A percentile compares a stretch with the other conserved stretches of the same genome.
Evolutionary conservation across 2,329 filamentous ascomycete genomes (phyloP).

Genomic region (Aspergillus novofumigatus): DNA sequence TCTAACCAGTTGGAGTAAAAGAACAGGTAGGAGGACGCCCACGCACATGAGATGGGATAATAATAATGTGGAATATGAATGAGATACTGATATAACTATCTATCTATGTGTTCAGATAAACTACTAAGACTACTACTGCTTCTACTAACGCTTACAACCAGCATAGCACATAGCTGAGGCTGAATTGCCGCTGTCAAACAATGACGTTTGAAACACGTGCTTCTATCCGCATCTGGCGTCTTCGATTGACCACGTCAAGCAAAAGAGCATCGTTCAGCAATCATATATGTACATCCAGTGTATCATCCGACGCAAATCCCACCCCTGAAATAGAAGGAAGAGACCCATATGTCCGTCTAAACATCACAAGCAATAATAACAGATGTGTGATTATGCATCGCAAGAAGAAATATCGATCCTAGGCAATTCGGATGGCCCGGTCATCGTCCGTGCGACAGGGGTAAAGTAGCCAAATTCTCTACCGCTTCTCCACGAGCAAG

Average conservation of each 20-base stretch:
- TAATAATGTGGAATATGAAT: too few relatives aligned
- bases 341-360: not conserved
- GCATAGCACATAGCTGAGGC: not conserved
- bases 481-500: slow-evolving; percentile 79
- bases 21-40: too few relatives aligned
- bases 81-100: not conserved
- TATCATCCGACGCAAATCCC: not conserved
- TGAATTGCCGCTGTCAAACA: not conserved
- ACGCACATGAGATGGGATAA: too few relatives aligned
- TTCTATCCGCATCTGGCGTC: slow-evolving; percentile 13
- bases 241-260: slow-evolving; percentile 3
- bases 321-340: not conserved
- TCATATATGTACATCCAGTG: not conserved
- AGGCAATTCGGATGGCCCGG: too few relatives aligned
- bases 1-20: not conserved
- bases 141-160: not conserved
- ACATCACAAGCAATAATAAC: slow-evolving; percentile 1
- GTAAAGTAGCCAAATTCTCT: not conserved
- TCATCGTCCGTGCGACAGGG: not conserved
- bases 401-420: slow-evolving; percentile 1
- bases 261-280: not conserved
- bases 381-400: not conserved
- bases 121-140: not conserved
- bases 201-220: slow-evolving; percentile 20
- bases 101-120: not conserved